Base-by-base conservation (phyloP, 1,139 yeast species). In the Blastobotrys illinoisensis region DNA sequence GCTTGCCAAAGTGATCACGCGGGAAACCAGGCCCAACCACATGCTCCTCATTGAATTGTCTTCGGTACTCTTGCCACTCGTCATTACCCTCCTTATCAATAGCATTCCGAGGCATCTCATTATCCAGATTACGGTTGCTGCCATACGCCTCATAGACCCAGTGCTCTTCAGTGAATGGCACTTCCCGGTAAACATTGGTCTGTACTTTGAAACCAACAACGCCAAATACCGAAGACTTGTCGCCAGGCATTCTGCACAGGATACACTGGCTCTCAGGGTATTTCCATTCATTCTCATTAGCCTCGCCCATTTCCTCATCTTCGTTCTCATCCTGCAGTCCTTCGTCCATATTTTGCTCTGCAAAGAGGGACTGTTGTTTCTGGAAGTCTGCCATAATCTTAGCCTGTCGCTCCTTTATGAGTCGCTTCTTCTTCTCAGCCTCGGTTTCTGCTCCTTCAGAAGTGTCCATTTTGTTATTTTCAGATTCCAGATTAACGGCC, bases 211-310 rank as follows among this genome's bases (percentile, higher is more conserved):
- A 79, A 9, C 86, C 78, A 46, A 87, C 80, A 14, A 86, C 78
- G 0, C 96, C 97, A 72, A 86, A 89, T 0, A 88, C 81, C 9
- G 88, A 90, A 21, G 81, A 80, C 11, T 80, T 79, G 21, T 79
- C 81, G 2, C 84, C 79, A 0, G 90, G 85, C 81, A 88, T 89
- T 63, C 91, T 95, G 68, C 99, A 93, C 28, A 93, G 76, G 45
- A 91, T 85, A 67, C 99, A 93, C 58, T 83, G 86, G 44, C 85
- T 85, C 46, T 83, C 86, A 0, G 96, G 96, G 63, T 81, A 89
- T 44, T 73, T 73, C 95, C 95, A 88, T 6, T 76, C 79, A 1
- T 66, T 70, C 9, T 49, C 54, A 21, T 60, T 61, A 16, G 56
- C 62, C 26, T 65, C 69, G 9, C 56, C 61, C 32, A 56, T 60